A percentile compares a stretch with the other conserved stretches of the same genome.
Evolutionary conservation across 148 eudicot species (phyloP).

Genomic region (Talinum fruticosum): DNA sequence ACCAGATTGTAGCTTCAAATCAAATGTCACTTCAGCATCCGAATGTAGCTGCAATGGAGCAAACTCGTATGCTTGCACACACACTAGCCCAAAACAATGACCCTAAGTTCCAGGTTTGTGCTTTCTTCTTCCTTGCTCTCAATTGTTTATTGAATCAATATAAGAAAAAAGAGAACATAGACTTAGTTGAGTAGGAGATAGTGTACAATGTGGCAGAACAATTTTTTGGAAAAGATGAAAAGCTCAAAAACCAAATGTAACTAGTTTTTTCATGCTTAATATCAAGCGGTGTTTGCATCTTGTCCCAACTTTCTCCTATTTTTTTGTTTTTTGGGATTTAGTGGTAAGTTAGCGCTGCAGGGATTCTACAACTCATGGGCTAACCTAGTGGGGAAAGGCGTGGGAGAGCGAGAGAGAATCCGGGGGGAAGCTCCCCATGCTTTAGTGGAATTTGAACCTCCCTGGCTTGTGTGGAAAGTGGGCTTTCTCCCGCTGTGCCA

Average conservation of each 20-base stretch:
- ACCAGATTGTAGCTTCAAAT: slow-evolving; percentile 48
- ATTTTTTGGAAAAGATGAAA: background rate
- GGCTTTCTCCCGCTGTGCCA: background rate
- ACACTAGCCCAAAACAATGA: slow-evolving; percentile 84
- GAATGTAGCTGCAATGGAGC: slow-evolving; percentile 90
- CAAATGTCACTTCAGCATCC: slow-evolving; percentile 57
- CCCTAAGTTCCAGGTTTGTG: slow-evolving; percentile 89
- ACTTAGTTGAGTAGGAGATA: background rate
- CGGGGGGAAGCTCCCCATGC: background rate
- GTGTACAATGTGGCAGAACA: background rate
- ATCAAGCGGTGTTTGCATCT: background rate
- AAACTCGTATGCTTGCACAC: slow-evolving; percentile 91
- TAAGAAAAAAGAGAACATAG: background rate
- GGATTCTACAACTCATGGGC: too few relatives aligned
- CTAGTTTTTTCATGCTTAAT: background rate
- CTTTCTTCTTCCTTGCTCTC: background rate
- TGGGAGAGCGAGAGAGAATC: background rate
- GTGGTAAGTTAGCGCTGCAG: too few relatives aligned
- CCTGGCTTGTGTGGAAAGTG: background rate
- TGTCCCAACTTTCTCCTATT: background rate
- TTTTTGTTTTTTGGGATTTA: too few relatives aligned
- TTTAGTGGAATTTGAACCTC: background rate
- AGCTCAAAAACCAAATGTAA: background rate
- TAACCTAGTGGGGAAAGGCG: background rate
- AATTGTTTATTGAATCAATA: background rate